Evolutionary conservation across 345 rosid genomes (phyloP).

Genomic region (Populus alba): DNA sequence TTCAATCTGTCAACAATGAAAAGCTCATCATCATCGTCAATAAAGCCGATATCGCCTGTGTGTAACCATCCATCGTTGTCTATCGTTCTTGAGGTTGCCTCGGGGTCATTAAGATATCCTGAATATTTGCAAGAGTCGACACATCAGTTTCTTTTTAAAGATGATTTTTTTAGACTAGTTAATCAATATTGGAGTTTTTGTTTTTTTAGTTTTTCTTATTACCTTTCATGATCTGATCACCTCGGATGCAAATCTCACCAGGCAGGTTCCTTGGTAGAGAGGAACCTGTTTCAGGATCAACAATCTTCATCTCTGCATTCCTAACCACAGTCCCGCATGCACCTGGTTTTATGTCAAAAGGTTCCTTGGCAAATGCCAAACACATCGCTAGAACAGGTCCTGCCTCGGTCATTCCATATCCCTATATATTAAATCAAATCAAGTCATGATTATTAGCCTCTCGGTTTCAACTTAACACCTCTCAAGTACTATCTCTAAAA

Average conservation of each 20-base stretch:
- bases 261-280: slow-evolving; percentile 60
- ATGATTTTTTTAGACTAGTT: too few relatives aligned
- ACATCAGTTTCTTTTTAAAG: neutral
- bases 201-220: neutral
- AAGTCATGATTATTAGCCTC: neutral
- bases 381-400: slow-evolving; percentile 85
- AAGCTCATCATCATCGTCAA: slow-evolving; percentile 30
- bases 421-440: slow-evolving; percentile 35
- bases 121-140: neutral
- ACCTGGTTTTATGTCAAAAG: slow-evolving; percentile 66
- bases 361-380: slow-evolving; percentile 73
- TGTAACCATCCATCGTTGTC: slow-evolving; percentile 47
- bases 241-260: slow-evolving; percentile 84
- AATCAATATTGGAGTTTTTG: neutral
- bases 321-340: slow-evolving; percentile 84
- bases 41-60: slow-evolving; percentile 30
- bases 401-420: slow-evolving; percentile 98
- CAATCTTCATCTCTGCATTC: slow-evolving; percentile 86
- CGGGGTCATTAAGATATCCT: slow-evolving; percentile 63
- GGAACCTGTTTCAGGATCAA: slow-evolving; percentile 63
- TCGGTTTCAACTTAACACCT: too few relatives aligned
- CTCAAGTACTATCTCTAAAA: too few relatives aligned
- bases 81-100: slow-evolving; percentile 54
- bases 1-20: slow-evolving; percentile 37
- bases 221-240: slow-evolving; percentile 93